Evolutionary conservation across 2,329 filamentous ascomycete species (phyloP), one percentile per base, ranked within the genome.

Genomic region (Beauveria medogensis): DNA sequence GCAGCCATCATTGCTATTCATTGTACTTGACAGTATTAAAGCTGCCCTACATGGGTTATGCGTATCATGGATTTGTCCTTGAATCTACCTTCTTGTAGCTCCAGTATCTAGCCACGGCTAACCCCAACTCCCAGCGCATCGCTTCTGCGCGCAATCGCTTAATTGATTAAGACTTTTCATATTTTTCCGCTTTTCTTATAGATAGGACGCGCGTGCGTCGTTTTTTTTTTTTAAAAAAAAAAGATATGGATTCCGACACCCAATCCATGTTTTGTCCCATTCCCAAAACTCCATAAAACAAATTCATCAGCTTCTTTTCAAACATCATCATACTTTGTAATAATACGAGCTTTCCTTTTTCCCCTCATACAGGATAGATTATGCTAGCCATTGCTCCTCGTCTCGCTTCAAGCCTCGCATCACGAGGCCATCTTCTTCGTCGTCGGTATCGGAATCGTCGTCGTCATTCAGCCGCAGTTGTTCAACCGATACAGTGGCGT

Each of bases 341-440:
- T 40, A n/a, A 54, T 34, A 48, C 16, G n/a, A 55, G 18, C 12
- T 7, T 48, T 46, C 37, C 30, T 48, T 26, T 16, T 30, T 22
- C 10, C 5, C 20, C 24, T 22, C 8, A 22, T 20, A 12, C 30
- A 34, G 20, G 9, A 44, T 26, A 56, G 61, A 59, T 68, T 48
- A 51, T 40, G 82, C 82, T 64, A 85, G 75, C 82, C 82, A 85
- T 64, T 82, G 78, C 69, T 85, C 82, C 65, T 85, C 82, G 59
- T 82, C 78, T 64, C 83, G 75, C 69, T 83, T 83, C 46, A 79
- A 73, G 3, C 79, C 80, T 61, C 78, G 77, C 82, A 85, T 85
- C 30, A 83, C 74, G 9, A 85, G 73, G 0, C 81, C 82, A 2
- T 85, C 83, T 58, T 85, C 82, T 14, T 84, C 81, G 7, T 82